Evolutionary conservation across 148 eudicot genomes (phyloP).

Genomic region (Euryodendron excelsum): DNA sequence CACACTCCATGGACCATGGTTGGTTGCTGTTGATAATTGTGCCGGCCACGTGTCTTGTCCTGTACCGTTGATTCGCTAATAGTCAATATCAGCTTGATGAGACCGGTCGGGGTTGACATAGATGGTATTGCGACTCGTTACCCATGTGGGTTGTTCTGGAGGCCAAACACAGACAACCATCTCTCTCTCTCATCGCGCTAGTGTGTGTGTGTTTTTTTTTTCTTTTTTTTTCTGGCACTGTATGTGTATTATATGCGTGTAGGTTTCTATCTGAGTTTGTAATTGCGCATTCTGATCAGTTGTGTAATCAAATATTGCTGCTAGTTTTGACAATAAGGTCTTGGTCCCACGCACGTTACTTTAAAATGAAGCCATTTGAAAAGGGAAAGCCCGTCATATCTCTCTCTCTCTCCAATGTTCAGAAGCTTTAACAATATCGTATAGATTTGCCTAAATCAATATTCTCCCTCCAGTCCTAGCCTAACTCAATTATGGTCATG

Average conservation of each 20-base stretch:
- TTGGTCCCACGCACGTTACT: not conserved
- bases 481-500: not conserved
- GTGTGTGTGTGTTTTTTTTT: no score
- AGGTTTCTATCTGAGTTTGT: not conserved
- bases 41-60: conserved; percentile 21
- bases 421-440: not conserved
- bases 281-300: not conserved
- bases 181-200: no score
- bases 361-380: not conserved
- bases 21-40: not conserved
- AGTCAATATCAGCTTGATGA: conserved; percentile 6
- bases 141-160: conserved; percentile 7
- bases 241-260: not conserved
- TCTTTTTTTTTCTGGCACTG: no score
- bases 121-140: not conserved
- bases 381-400: not conserved
- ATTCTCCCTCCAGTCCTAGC: not conserved
- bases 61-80: not conserved
- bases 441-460: not conserved
- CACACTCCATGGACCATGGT: conserved; percentile 5
- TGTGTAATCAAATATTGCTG: not conserved
- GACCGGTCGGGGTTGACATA: conserved; percentile 11
- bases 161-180: conserved; percentile 8
- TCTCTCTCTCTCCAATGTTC: not conserved
- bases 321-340: not conserved